These are phyloP conservation scores for Stentor roeselii DNA, from an alignment of 73 alveolate genomes.

Conservation along the genomic window DNA sequence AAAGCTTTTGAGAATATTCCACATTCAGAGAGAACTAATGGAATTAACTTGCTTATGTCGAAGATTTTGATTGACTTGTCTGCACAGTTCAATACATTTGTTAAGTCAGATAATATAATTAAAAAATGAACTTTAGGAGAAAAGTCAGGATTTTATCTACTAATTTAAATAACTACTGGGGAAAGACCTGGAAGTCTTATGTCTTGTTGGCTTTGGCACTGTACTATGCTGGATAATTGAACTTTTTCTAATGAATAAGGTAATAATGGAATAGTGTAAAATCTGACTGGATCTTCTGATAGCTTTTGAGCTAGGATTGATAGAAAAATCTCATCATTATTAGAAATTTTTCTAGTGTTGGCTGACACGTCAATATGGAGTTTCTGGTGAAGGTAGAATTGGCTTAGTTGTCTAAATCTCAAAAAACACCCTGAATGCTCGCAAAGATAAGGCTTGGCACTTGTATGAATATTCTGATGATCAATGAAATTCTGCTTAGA, in stretches of 20 bases:
- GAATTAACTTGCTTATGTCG: neutral
- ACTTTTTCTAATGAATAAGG: neutral
- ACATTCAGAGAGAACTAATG: neutral
- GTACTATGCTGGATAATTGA: neutral
- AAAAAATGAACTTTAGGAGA: no score
- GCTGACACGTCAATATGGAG: neutral
- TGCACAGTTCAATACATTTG: neutral
- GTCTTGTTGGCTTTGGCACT: neutral
- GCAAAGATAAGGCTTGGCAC: neutral
- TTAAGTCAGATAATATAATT: no score
- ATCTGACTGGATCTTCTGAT: neutral
- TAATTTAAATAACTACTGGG: no score
- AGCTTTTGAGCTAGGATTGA: neutral
- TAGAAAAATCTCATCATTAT: neutral
- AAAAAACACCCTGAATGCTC: neutral
- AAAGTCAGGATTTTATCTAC: no score
- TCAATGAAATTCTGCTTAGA: constrained; percentile 6
- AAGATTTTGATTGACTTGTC: constrained; percentile 11
- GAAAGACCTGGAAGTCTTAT: no score
- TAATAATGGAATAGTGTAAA: neutral
- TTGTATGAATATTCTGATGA: neutral
- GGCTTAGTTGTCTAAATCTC: constrained; percentile 19
- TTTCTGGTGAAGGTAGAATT: neutral
- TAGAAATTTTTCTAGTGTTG: neutral
- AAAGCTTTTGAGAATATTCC: neutral